Base-by-base conservation (phyloP, 2,329 filamentous ascomycete species). In the Colletotrichum trifolii region DNA sequence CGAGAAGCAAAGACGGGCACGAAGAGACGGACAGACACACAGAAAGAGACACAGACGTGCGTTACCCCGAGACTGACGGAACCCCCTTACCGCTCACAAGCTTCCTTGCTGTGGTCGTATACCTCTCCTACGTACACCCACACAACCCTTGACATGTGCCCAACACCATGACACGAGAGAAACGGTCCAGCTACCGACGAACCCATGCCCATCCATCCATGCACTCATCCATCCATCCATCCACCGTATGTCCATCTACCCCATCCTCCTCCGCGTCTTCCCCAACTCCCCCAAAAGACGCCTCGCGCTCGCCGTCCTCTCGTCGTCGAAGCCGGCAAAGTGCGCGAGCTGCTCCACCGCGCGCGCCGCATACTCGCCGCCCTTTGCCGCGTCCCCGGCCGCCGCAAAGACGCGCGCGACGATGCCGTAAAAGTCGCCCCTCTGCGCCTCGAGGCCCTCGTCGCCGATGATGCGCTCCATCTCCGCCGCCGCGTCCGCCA, bases 371-470 rank as follows among this genome's bases (percentile, higher is more conserved):
- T 70, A 71, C 38, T 43, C 63, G 43, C 42, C 64, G 10, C 70
- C 72, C 53, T 55, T 40, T 4, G 55, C 61, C 9, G 62, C 8
- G 39, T 72, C 70, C 6, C 71, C 72, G 46, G 71, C 64, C 17
- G 60, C 56, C 9, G 61, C 56, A 52, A 72, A 72, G 8, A 68
- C 63, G 8, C 68, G 54, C 2, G 71, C 69, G 2, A 72, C 33
- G 5, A 69, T 68, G 38, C 54, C 66, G 45, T 73, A 69, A 25
- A 73, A 68, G 17, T 72, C 72, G 7, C 72, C 70, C 5, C 69
- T 39, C 34, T 73, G 71, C 25, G 72, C 70, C 47, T 46, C 43
- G n/a, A 74, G 50, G 3, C 64, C 66, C 49, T 74, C 73, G 49
- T 67, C 63, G 33, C 69, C 59, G 48, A 69, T 59, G 13, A 72